phyloP scores from a whole-genome alignment of 2,329 filamentous ascomycete species.

The Penicillium sp. region DNA sequence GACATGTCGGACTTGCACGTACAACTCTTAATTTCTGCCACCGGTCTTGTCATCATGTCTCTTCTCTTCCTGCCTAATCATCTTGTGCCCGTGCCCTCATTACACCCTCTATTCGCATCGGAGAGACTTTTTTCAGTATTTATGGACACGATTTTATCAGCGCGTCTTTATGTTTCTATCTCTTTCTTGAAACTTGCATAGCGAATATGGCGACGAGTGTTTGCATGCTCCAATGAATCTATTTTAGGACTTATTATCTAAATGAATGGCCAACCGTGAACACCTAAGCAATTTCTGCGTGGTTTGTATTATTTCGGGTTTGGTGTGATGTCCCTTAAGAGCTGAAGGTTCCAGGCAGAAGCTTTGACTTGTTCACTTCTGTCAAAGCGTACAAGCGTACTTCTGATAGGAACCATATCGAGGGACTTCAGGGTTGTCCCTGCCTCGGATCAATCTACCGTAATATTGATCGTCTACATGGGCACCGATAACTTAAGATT shows the following conservation, averaged over 20 bases:
- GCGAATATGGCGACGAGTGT: conserved; percentile 7
- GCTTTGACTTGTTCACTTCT: too few relatives aligned
- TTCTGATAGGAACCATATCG: too few relatives aligned
- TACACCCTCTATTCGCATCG: not conserved
- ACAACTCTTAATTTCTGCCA: not conserved
- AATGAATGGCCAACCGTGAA: not conserved
- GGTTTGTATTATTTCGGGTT: too few relatives aligned
- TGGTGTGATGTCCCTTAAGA: too few relatives aligned
- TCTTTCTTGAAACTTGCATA: conserved; percentile 7
- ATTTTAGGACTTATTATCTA: not conserved
- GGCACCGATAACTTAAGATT: too few relatives aligned
- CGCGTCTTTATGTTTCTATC: not conserved
- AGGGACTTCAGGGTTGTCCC: too few relatives aligned
- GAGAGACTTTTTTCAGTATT: not conserved
- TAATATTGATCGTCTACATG: too few relatives aligned
- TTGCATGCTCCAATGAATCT: not conserved
- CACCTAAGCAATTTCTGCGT: not conserved
- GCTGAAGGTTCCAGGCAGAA: too few relatives aligned
- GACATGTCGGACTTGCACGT: not conserved
- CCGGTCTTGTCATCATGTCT: not conserved
- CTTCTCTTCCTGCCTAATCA: not conserved
- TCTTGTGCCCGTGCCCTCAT: not conserved
- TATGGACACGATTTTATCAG: not conserved
- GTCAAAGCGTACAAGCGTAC: too few relatives aligned
- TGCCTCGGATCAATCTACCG: too few relatives aligned